Base-by-base conservation (phyloP, 805 yeast species). In the Blastobotrys peoriensis region DNA sequence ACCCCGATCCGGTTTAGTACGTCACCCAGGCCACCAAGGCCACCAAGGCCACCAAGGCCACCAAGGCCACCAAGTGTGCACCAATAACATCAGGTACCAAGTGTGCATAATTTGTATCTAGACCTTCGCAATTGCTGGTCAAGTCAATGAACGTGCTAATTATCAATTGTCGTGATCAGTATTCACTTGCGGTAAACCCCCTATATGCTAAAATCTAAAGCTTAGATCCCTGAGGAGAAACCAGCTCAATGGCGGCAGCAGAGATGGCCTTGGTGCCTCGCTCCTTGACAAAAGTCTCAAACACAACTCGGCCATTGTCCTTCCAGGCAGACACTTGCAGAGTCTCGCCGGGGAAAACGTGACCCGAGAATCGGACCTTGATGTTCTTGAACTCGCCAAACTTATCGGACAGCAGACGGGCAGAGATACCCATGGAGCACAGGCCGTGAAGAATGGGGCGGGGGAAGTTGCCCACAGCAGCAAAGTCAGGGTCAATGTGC, bases 341-440 rank as follows among this genome's bases (percentile, higher is more conserved):
- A 13, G 85, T 81, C 66, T 91, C 97, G 53, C 98, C 98, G 5
- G 97, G 97, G 76, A 78, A 89, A 19, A 91, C 97, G 56, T 85
- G 81, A 58, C 88, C 88, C 17, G 95, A 76, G 66, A 91, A 91
- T 62, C 98, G 80, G 13, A 78, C 93, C 71, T 91, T 91, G 63
- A 87, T 74, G 70, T 88, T 96, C 59, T 75, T 75, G 65, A 82
- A 85, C 33, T 74, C 71, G 38, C 98, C 98, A 65, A 68, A 91
- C 58, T 84, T 74, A 56, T 88, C 96, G 56, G 75, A 72, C 52
- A 91, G 71, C 15, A 78, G 75, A 63, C 89, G 86, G 23, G 82
- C 83, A 35, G 85, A 69, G 47, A 89, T 76, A 49, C 98, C 98
- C 62, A 86, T 78, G 16, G 86, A 75, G 59, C 94, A 84, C 66